A percentile compares a stretch with the other conserved stretches of the same genome.
Evolutionary conservation across 495 filamentous ascomycete genomes (phyloP).

Genomic region (Aspergillus steynii): DNA sequence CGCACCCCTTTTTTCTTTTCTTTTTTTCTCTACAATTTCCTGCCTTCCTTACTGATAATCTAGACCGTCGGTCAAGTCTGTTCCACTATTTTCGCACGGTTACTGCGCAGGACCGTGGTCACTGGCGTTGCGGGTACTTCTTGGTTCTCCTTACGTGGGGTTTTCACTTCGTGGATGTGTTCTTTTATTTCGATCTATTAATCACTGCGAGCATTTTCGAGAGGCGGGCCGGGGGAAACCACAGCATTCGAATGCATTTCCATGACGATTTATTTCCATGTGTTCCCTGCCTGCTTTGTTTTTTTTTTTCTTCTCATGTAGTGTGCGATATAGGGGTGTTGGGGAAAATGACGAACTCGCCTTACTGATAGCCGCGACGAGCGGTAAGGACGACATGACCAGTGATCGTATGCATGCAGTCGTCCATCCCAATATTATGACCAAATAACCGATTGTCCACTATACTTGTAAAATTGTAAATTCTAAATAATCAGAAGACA

Average conservation of each 20-base stretch:
- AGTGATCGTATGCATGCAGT: too few relatives aligned
- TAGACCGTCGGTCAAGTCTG: conserved; percentile 1
- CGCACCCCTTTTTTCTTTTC: background rate
- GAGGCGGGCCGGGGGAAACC: background rate
- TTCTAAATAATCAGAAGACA: too few relatives aligned
- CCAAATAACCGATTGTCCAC: too few relatives aligned
- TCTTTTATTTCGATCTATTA: background rate
- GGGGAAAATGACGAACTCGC: too few relatives aligned
- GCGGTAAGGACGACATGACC: too few relatives aligned
- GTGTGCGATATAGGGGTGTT: too few relatives aligned
- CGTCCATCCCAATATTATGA: too few relatives aligned
- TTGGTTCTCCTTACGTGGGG: conserved; percentile 8
- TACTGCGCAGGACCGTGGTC: conserved; percentile 32
- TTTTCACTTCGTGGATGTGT: conserved; percentile 11
- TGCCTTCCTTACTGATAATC: background rate
- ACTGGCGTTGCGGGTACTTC: conserved; percentile 23
- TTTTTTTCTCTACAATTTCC: too few relatives aligned
- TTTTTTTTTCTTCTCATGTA: too few relatives aligned
- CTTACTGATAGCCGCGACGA: too few relatives aligned
- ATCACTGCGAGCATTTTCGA: background rate
- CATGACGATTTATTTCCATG: background rate
- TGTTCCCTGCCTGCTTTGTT: too few relatives aligned
- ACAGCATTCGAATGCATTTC: background rate
- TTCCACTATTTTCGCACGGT: conserved; percentile 17
- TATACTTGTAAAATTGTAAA: too few relatives aligned